phyloP scores from a whole-genome alignment of 2,329 filamentous ascomycete genomes.

The Nothophaeocryptopus gaeumannii region DNA sequence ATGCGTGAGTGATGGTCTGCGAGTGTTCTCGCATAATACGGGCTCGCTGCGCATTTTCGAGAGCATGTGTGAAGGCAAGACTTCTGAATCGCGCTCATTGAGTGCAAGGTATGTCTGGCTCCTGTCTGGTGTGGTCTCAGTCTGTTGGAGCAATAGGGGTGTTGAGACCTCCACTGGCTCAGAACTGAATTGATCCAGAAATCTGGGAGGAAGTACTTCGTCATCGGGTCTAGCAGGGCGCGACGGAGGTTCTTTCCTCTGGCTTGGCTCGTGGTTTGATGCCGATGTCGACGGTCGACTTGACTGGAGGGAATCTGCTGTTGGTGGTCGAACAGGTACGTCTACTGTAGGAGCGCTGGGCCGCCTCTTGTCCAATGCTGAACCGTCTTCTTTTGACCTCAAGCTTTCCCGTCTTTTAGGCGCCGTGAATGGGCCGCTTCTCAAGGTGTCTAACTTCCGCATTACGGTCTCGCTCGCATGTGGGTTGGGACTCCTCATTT shows the following conservation, averaged over 20 bases:
- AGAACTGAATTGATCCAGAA: conserved; percentile 28
- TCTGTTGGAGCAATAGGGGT: background rate
- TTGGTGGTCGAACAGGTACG: conserved; percentile 9
- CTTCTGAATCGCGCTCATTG: background rate
- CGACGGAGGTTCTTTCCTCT: conserved; percentile 26
- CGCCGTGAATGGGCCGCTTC: conserved; percentile 61
- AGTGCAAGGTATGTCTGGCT: conserved; percentile 21
- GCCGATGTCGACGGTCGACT: conserved; percentile 10
- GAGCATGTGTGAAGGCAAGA: conserved; percentile 6
- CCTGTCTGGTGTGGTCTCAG: background rate
- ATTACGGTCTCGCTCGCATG: conserved; percentile 45
- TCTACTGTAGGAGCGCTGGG: conserved; percentile 17
- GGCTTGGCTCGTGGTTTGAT: conserved; percentile 2
- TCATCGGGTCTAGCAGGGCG: conserved; percentile 33
- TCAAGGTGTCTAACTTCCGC: conserved; percentile 60
- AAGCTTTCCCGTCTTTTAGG: conserved; percentile 19
- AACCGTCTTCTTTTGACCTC: conserved; percentile 11
- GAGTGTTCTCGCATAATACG: conserved; percentile 12
- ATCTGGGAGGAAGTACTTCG: conserved; percentile 28
- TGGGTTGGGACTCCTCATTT: conserved; percentile 44
- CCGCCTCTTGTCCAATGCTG: conserved; percentile 11
- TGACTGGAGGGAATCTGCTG: conserved; percentile 9
- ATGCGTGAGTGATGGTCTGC: conserved; percentile 16
- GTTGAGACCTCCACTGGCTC: conserved; percentile 23
- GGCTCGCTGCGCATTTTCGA: conserved; percentile 23